Conservation (phyloP, 805 yeast species). For the Ascoidea tarda region DNA sequence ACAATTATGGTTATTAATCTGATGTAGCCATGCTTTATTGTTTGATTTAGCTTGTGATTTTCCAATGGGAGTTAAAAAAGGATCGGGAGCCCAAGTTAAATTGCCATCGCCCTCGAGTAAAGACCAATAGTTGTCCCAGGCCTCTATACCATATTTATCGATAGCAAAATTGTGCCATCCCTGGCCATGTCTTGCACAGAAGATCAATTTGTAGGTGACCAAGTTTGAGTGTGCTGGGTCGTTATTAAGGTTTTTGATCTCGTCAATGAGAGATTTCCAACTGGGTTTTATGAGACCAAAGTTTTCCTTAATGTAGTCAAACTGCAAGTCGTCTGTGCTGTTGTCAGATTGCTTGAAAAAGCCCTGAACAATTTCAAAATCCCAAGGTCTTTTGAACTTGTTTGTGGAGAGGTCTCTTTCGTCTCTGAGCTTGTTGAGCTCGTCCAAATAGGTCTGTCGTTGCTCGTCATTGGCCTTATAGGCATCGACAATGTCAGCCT, state of each 20-base stretch:
- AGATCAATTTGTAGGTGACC: slow-evolving; percentile 31
- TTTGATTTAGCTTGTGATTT: slow-evolving; percentile 40
- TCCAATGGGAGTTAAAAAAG: slow-evolving; percentile 42
- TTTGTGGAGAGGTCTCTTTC: slow-evolving; percentile 2
- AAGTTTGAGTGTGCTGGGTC: slow-evolving; percentile 11
- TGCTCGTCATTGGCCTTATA: slow-evolving; percentile 1
- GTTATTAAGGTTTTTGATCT: slow-evolving; percentile 23
- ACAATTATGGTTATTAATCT: slow-evolving; percentile 25
- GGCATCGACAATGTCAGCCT: background rate
- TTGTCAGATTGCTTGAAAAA: slow-evolving; percentile 29
- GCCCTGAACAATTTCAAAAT: slow-evolving; percentile 23
- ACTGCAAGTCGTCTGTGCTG: slow-evolving; percentile 26
- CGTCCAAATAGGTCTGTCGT: slow-evolving; percentile 1
- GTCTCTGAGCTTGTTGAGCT: background rate
- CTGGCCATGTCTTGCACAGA: slow-evolving; percentile 57
- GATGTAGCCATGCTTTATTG: slow-evolving; percentile 24
- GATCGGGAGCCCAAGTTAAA: slow-evolving; percentile 44
- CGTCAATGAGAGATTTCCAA: slow-evolving; percentile 20
- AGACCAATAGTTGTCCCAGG: slow-evolving; percentile 47
- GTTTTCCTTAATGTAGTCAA: slow-evolving; percentile 26
- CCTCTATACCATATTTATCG: slow-evolving; percentile 35
- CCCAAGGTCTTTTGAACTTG: slow-evolving; percentile 7
- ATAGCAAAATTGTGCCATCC: slow-evolving; percentile 51
- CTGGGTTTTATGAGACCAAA: slow-evolving; percentile 24
- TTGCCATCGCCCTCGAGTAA: slow-evolving; percentile 38